Evolutionary conservation across 2,329 filamentous ascomycete genomes (phyloP), one percentile per base, ranked within the genome.

Genomic region (Sclerotinia trifoliorum): DNA sequence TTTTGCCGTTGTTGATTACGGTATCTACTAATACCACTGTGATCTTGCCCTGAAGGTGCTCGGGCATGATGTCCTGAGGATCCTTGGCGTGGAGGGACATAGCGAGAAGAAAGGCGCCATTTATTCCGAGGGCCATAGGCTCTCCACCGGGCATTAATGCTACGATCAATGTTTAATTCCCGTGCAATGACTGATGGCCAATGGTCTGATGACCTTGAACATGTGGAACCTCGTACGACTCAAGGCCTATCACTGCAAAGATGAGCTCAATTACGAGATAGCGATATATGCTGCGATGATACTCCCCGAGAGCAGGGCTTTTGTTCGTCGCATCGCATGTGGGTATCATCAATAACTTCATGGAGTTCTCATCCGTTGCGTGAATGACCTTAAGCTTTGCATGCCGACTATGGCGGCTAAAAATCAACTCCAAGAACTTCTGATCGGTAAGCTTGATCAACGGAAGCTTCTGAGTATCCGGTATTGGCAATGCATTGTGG

Each of bases 131-230:
- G 0, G 87, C 87, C 83, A 90, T 86, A 0, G 86, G 80, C 70
- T 88, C 86, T 11, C 86, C 87, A 2, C 84, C 86, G 11, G 86
- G 84, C 86, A 90, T 89, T n/a, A 89, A 70, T 0, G 86, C 80
- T 0, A 89, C 77, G 58, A 90, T 88, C 0, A 80, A 68, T 0
- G 85, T 89, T 11, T 78, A 65, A 1, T 77, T 10, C 73, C 89
- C 86, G 65, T 82, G 35, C 0, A 55, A 68, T 1, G 89, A 78
- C 8, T 77, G 80, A 72, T 83, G 78, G 0, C 86, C 86, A 0
- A 24, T 74, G 0, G 79, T 81, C 2, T 69, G 10, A 44, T 80
- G 70, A 2, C 81, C 83, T 69, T 85, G 83, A 0, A 88, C 85
- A 69, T 88, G 84, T 0, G 70, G 68, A 15, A 88, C 85, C 0